phyloP scores from a whole-genome alignment of 1,284 basidiomycete species.

The Cryptococcus sp. region DNA sequence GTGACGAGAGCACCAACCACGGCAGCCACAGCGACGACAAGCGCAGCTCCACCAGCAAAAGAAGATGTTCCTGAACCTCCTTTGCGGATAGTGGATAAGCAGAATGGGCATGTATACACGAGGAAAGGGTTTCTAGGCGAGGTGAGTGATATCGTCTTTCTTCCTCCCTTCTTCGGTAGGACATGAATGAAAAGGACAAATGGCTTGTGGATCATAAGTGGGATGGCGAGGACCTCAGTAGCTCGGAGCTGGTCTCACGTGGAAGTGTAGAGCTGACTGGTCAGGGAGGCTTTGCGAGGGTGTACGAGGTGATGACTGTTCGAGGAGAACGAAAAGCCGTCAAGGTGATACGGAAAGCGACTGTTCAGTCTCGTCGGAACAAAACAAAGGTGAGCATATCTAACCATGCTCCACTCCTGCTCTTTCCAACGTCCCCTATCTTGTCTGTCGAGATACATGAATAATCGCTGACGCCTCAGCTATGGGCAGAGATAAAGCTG shows the following conservation, averaged over 20 bases:
- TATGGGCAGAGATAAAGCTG: constrained; percentile 98
- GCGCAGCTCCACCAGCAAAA: constrained; percentile 1
- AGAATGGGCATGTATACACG: constrained; percentile 55
- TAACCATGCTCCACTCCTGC: no score
- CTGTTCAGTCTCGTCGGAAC: constrained; percentile 81
- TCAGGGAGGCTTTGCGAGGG: constrained; percentile 78
- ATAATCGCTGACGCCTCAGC: constrained; percentile 47
- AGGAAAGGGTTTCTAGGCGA: constrained; percentile 79
- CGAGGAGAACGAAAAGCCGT: constrained; percentile 65
- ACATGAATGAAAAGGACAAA: not conserved
- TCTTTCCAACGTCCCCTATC: not conserved
- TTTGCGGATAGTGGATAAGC: constrained; percentile 64
- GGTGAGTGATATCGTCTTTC: constrained; percentile 50
- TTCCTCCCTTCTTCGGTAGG: not conserved
- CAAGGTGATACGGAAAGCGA: constrained; percentile 78
- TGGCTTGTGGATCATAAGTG: no score
- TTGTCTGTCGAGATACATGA: not conserved
- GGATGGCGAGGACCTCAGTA: no score
- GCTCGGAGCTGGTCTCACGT: no score
- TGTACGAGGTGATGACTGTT: constrained; percentile 76
- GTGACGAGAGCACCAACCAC: not conserved
- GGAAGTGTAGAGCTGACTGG: not conserved
- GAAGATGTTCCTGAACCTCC: constrained; percentile 73
- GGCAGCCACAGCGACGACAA: not conserved
- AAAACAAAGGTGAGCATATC: constrained; percentile 82